Evolutionary conservation across 2,329 filamentous ascomycete species (phyloP).

Genomic region (Aspergillus novoparasiticus): DNA sequence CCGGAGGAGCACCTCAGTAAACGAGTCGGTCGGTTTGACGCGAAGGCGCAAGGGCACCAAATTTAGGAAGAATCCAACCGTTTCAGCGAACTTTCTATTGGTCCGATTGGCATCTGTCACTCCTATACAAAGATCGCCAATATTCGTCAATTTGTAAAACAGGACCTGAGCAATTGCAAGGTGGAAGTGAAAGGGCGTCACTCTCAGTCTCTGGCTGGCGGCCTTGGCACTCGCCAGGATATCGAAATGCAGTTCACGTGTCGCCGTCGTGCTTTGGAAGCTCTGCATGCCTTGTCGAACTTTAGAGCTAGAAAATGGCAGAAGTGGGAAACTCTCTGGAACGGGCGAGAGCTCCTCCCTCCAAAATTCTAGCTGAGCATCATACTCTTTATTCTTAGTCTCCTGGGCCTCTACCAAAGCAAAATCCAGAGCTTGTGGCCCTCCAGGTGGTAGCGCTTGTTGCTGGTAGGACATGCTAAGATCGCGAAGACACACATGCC

Average conservation of each 20-base stretch:
- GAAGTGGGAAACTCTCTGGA: too few species aligned
- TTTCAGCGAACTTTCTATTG: not conserved
- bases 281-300: too few species aligned
- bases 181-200: not conserved
- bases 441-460: not conserved
- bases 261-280: too few species aligned
- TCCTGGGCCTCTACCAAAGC: too few species aligned
- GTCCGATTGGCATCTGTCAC: too few species aligned
- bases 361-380: too few species aligned
- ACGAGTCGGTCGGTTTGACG: not conserved
- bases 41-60: not conserved
- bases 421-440: too few species aligned
- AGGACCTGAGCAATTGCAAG: not conserved
- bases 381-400: too few species aligned
- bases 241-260: too few species aligned
- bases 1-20: not conserved
- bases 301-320: too few species aligned
- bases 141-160: not conserved
- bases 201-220: not conserved
- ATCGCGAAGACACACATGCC: not conserved
- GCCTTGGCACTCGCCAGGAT: not conserved
- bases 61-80: not conserved
- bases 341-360: too few species aligned
- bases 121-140: too few species aligned
- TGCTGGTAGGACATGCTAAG: not conserved